phyloP scores from a whole-genome alignment of 768 basidiomycete species.

The Tulasnella sp. region DNA sequence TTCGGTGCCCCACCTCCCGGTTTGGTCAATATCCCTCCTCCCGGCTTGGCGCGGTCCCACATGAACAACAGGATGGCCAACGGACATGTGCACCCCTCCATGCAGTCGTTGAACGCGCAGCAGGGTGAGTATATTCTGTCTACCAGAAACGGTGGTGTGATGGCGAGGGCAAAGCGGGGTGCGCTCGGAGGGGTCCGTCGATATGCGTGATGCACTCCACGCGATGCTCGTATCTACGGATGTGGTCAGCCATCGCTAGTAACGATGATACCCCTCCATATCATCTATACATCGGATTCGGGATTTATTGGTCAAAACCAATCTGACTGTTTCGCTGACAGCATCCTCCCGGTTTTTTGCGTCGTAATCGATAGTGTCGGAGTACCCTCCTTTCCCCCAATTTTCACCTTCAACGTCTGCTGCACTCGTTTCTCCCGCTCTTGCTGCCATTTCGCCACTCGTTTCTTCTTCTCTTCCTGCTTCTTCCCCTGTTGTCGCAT shows the following conservation, averaged over 20 bases:
- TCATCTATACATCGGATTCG: slow-evolving; percentile 34
- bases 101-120: slow-evolving; percentile 26
- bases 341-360: slow-evolving; percentile 25
- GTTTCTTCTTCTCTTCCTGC: slow-evolving; percentile 17
- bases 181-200: slow-evolving; percentile 26
- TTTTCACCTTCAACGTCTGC: slow-evolving; percentile 27
- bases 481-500: not conserved
- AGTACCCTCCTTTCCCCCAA: not conserved
- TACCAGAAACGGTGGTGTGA: slow-evolving; percentile 49
- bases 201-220: slow-evolving; percentile 31
- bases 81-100: not conserved
- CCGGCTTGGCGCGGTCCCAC: not conserved
- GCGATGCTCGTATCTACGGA: not conserved
- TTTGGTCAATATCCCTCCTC: slow-evolving; percentile 7
- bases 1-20: slow-evolving; percentile 12
- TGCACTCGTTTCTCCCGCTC: slow-evolving; percentile 38
- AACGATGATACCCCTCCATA: slow-evolving; percentile 27
- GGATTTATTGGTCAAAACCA: not conserved
- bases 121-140: slow-evolving; percentile 61
- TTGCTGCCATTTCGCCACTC: slow-evolving; percentile 52
- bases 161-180: not conserved
- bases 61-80: slow-evolving; percentile 1
- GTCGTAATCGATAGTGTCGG: slow-evolving; percentile 24
- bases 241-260: slow-evolving; percentile 34
- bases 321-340: slow-evolving; percentile 20